phyloP scores from a whole-genome alignment of 2,329 filamentous ascomycete species.

The Hypoxylon sp. region DNA sequence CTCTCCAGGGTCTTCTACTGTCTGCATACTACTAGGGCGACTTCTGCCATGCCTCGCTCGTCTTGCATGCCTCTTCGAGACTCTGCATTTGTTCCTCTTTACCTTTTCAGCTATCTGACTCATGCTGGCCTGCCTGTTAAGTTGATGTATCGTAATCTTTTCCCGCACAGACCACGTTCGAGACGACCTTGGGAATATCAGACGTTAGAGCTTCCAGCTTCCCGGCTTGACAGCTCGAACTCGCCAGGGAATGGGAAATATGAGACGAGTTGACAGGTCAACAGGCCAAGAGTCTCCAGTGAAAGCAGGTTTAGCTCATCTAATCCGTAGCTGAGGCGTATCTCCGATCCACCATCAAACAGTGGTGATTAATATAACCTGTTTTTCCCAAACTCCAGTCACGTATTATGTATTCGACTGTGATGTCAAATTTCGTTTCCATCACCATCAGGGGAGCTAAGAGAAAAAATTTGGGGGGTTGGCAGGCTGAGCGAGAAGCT shows the following conservation, averaged over 20 bases:
- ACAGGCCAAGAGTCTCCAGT: neutral
- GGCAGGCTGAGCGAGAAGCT: conserved; percentile 4
- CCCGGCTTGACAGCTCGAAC: neutral
- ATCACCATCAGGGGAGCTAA: conserved; percentile 18
- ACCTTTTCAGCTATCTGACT: neutral
- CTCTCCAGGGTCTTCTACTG: neutral
- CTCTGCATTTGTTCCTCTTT: neutral
- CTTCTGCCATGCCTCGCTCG: neutral
- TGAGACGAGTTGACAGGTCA: conserved; percentile 1
- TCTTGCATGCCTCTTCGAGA: neutral
- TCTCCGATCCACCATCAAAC: neutral
- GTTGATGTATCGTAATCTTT: neutral
- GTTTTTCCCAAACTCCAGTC: neutral
- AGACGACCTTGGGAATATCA: conserved; percentile 13
- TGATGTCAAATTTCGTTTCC: conserved; percentile 14
- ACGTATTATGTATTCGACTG: neutral
- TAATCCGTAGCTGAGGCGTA: too few species aligned
- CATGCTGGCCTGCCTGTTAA: too few species aligned
- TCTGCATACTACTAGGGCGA: neutral
- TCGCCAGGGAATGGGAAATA: neutral
- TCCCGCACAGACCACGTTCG: conserved; percentile 18
- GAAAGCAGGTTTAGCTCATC: neutral
- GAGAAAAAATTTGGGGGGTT: conserved; percentile 7
- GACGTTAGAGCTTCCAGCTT: conserved; percentile 19
- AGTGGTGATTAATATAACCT: neutral